phyloP scores from a whole-genome alignment of 345 rosid species.

The Brassica juncea region DNA sequence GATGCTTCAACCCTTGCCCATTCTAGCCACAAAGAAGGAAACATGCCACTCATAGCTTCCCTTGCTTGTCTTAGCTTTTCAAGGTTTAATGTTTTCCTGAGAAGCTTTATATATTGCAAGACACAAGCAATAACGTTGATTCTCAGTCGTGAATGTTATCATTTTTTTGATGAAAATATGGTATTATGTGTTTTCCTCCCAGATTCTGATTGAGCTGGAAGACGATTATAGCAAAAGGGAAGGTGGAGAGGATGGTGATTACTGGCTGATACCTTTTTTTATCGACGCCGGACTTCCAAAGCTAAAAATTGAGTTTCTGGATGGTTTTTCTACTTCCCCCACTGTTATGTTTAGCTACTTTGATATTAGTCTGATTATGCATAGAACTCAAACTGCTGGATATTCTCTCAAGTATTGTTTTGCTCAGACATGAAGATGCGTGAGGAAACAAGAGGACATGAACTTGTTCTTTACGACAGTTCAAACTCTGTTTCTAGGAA shows the following conservation, averaged over 20 bases:
- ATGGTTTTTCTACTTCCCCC: not conserved
- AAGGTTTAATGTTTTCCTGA: slow-evolving; percentile 59
- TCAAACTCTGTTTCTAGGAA: not conserved
- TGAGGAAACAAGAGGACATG: not conserved
- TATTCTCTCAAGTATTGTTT: not conserved
- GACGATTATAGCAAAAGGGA: not conserved
- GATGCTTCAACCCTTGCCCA: slow-evolving; percentile 87
- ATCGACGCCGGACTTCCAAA: not conserved
- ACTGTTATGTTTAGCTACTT: not conserved
- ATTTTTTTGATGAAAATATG: not conserved
- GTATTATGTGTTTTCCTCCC: not conserved
- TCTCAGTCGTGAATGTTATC: not conserved
- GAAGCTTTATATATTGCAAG: slow-evolving; percentile 63
- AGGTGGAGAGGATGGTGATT: not conserved
- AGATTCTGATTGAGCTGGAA: not conserved
- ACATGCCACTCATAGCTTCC: slow-evolving; percentile 68
- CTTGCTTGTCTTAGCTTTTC: slow-evolving; percentile 80
- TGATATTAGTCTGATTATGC: not conserved
- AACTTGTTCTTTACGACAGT: not conserved
- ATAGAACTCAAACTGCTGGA: not conserved
- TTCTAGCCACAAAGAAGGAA: slow-evolving; percentile 79
- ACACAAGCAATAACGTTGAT: not conserved
- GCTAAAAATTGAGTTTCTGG: not conserved
- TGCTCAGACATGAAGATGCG: not conserved
- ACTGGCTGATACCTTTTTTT: not conserved